Base-by-base conservation (phyloP, 257 asterid species). In the Jasminum sambac region DNA sequence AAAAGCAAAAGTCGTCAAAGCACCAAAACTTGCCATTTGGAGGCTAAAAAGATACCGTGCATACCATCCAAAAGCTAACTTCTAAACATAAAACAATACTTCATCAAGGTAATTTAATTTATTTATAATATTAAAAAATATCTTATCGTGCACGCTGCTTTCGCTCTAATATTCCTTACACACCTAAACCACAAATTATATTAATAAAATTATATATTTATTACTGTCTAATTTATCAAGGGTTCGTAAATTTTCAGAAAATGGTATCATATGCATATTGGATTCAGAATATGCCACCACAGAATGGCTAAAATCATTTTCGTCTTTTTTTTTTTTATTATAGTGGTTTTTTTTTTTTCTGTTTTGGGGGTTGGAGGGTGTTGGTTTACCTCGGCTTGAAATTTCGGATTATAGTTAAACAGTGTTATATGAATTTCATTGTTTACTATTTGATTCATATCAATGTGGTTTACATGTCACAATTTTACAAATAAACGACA, bases 21-120 rank as follows among this genome's bases (percentile, higher is more conserved):
- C 76, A 74, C 73, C 59, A 39, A 42, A 50, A 26, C 40, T 17
- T 83, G 94, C 91, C 93, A 89, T 81, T 71, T 87, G 94, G 96
- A 82, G 86, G 84, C 72, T 70, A 44, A 43, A 23, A 59, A 78
- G 74, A 41, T 72, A 44, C 58, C 75, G 11, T 14, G 44, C 36
- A 71, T 39, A 75, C 58, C 63, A 70, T 72, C 82, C 85, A 75
- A 77, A 66, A 24, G 60, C 74, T 69, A 73, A 30, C 6, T 1
- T 73, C 46, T 58, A 42, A 17, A 70, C 17, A 67, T 13, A 24
- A 11, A n/a, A 30, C 59, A 50, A 3, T 17, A 11, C 38, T 48
- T 52, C 63, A 38, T 48, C 5, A 63, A 50, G 52, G 39, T 21
- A 58, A 61, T 1, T 23, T n/a, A 50, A 52, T 50, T 21, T 50